phyloP scores from a whole-genome alignment of 805 yeast genomes.

The Grigorovia humatica region DNA sequence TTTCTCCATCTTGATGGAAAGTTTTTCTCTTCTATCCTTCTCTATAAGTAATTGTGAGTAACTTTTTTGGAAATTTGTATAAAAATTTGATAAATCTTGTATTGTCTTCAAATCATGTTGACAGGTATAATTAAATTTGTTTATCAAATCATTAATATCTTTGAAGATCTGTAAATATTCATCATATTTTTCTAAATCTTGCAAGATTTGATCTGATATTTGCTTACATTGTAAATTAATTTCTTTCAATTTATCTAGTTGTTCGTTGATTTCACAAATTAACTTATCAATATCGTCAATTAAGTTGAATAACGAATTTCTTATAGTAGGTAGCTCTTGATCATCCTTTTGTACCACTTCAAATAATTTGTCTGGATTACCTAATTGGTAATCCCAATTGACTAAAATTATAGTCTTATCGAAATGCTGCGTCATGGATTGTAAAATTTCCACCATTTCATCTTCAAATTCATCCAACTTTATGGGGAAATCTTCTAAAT shows the following conservation, averaged over 20 bases:
- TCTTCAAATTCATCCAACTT: constrained; percentile 32
- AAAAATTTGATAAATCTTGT: constrained; percentile 38
- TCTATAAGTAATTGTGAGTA: constrained; percentile 46
- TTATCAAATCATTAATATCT: constrained; percentile 24
- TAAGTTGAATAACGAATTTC: constrained; percentile 36
- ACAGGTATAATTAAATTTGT: constrained; percentile 26
- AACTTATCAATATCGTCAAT: constrained; percentile 21
- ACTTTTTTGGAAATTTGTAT: constrained; percentile 39
- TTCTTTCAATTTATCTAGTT: constrained; percentile 26
- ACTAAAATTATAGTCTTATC: constrained; percentile 55
- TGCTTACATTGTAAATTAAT: constrained; percentile 15
- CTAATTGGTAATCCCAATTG: background rate
- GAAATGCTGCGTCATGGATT: constrained; percentile 68
- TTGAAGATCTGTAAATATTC: constrained; percentile 23
- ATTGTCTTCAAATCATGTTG: constrained; percentile 17
- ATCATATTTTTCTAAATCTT: constrained; percentile 20
- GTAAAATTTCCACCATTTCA: constrained; percentile 59
- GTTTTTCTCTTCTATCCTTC: constrained; percentile 37
- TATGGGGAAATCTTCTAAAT: constrained; percentile 13
- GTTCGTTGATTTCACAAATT: background rate
- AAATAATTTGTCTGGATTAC: constrained; percentile 1
- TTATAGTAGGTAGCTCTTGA: constrained; percentile 46
- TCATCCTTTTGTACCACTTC: constrained; percentile 43
- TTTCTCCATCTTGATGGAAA: constrained; percentile 32
- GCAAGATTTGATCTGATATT: constrained; percentile 12